Base-by-base conservation (phyloP, 192 early-diverging fungal species). In the Mycoemilia scoparia region DNA sequence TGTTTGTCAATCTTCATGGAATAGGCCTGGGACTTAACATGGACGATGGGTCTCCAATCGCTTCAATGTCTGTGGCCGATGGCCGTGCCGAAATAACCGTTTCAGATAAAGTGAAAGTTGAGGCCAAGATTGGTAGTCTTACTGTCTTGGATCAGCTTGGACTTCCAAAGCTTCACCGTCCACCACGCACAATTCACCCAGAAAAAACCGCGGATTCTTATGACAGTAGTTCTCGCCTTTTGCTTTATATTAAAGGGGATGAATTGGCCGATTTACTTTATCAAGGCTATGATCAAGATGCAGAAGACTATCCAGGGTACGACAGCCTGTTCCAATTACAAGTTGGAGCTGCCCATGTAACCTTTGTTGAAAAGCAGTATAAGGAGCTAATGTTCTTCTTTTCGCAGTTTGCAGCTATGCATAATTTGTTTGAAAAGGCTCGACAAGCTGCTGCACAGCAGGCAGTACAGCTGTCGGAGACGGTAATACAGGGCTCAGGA, bases 191-290 rank as follows among this genome's bases (percentile, higher is more conserved):
- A 10, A 33, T 21, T 5, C 31, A 15, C 14, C 19, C 12, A 2
- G 24, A 9, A 10, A 9, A 16, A 8, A 14, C 13, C 12, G 36
- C 6, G n/a, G n/a, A n/a, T n/a, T n/a, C n/a, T n/a, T n/a, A n/a
- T n/a, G n/a, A 12, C 11, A 23, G 24, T n/a, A 12, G 46, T 46
- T 21, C 53, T 55, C 58, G 61, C 3, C 49, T 71, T 40, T 66
- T 93, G 12, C 51, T 93, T 6, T 68, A 66, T 2, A 84, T 97
- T 41, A 76, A 90, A 52, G 84, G 87, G 7, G 77, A 82, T 18
- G 76, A 91, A 36, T 57, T 88, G 19, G 86, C 86, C 0, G 82
- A 89, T 39, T 87, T 98, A 34, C 54, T 55, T 3, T 93, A 81
- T 44, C 76, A 98, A 38, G 91, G 80, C 0, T 92, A 69, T 49